Evolutionary conservation across 1,284 basidiomycete species (phyloP).

Genomic region (Cerioporus squamosus): DNA sequence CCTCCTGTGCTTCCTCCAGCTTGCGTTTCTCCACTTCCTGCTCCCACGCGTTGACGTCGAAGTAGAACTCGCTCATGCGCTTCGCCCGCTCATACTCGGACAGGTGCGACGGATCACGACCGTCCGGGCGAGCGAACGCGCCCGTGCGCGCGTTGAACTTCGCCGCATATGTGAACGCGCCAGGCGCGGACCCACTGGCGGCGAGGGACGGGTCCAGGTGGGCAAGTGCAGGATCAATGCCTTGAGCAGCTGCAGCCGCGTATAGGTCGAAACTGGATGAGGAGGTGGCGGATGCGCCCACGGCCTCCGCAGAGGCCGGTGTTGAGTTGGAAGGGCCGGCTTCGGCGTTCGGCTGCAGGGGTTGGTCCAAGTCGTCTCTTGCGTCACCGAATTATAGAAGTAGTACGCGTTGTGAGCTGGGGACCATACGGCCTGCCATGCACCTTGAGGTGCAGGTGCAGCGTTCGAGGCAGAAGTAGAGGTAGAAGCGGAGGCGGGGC

Average conservation of each 20-base stretch:
- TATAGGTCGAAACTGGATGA: slow-evolving; percentile 50
- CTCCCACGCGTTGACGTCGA: slow-evolving; percentile 87
- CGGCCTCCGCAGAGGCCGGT: slow-evolving; percentile 30
- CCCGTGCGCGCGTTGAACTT: slow-evolving; percentile 89
- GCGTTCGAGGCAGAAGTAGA: background rate
- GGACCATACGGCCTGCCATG: slow-evolving; percentile 89
- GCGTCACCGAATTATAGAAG: slow-evolving; percentile 81
- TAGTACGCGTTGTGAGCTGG: slow-evolving; percentile 85
- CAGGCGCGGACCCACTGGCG: slow-evolving; percentile 44
- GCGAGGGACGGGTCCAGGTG: slow-evolving; percentile 78
- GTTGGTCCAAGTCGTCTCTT: slow-evolving; percentile 90
- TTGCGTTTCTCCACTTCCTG: slow-evolving; percentile 64
- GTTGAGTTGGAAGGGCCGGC: slow-evolving; percentile 26
- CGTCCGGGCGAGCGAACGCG: slow-evolving; percentile 69
- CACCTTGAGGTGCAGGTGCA: slow-evolving; percentile 31
- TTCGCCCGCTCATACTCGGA: slow-evolving; percentile 85
- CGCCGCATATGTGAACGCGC: slow-evolving; percentile 60
- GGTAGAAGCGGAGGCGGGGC: slow-evolving; percentile 4
- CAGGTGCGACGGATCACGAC: slow-evolving; percentile 74
- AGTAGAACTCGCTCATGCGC: slow-evolving; percentile 88
- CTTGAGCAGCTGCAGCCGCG: slow-evolving; percentile 69
- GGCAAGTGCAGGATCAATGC: slow-evolving; percentile 86
- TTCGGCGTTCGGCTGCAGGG: slow-evolving; percentile 56
- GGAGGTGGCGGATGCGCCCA: slow-evolving; percentile 28
- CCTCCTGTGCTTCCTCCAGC: slow-evolving; percentile 55